These are phyloP conservation scores for Aegle marmelos DNA, from an alignment of 345 rosid genomes.

Conservation along the genomic window DNA sequence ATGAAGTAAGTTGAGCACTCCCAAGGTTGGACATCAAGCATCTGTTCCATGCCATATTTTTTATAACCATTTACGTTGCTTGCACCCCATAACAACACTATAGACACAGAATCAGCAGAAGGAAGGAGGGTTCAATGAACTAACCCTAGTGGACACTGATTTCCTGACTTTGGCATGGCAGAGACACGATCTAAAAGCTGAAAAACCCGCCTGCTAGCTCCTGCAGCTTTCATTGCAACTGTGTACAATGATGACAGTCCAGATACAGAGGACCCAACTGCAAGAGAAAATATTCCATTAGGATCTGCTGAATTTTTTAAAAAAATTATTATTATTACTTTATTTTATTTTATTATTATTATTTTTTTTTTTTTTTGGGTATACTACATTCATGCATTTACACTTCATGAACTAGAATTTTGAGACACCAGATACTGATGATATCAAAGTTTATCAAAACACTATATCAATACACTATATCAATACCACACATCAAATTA, in stretches of 20 bases:
- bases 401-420: neutral
- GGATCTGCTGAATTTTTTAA: neutral
- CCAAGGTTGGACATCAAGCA: neutral
- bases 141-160: slow-evolving; percentile 73
- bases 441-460: neutral
- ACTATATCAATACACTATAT: no score
- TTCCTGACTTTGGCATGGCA: slow-evolving; percentile 74
- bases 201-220: slow-evolving; percentile 89
- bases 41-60: neutral
- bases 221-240: slow-evolving; percentile 96
- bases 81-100: neutral
- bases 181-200: slow-evolving; percentile 90
- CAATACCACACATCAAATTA: neutral
- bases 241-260: slow-evolving; percentile 72
- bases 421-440: neutral
- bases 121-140: slow-evolving; percentile 22
- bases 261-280: slow-evolving; percentile 92
- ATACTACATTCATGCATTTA: neutral
- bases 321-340: no score
- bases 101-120: neutral
- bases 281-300: slow-evolving; percentile 16
- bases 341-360: no score
- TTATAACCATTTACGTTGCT: neutral
- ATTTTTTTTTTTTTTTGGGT: no score
- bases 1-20: neutral